Evolutionary conservation across 768 basidiomycete genomes (phyloP).

Genomic region (Russula vinacea): DNA sequence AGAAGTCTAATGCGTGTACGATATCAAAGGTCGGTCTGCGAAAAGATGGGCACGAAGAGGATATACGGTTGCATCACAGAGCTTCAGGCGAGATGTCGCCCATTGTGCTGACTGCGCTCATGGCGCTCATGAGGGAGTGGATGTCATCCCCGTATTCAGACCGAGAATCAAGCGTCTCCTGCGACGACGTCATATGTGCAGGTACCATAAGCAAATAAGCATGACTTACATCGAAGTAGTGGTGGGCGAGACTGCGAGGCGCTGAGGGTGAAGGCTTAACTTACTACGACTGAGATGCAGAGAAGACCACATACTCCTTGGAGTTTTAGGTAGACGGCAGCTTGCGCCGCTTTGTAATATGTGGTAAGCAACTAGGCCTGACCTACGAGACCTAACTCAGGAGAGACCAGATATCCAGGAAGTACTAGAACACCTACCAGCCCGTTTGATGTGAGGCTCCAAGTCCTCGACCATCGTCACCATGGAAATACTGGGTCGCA

Average conservation of each 20-base stretch:
- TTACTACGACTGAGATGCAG: not conserved
- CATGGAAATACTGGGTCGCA: slow-evolving; percentile 80
- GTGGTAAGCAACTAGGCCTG: slow-evolving; percentile 85
- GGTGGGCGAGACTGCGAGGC: slow-evolving; percentile 78
- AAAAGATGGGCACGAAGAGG: not conserved
- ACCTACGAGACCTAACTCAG: slow-evolving; percentile 45
- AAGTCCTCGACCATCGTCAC: slow-evolving; percentile 85
- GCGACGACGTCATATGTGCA: slow-evolving; percentile 15
- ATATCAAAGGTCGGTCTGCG: not conserved
- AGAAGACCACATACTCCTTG: slow-evolving; percentile 63
- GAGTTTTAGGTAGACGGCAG: slow-evolving; percentile 91
- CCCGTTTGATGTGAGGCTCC: slow-evolving; percentile 99
- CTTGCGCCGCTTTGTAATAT: slow-evolving; percentile 87
- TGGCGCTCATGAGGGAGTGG: slow-evolving; percentile 58
- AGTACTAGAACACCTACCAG: slow-evolving; percentile 55
- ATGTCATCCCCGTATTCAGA: slow-evolving; percentile 76
- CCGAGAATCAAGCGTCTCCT: slow-evolving; percentile 72
- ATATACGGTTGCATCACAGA: slow-evolving; percentile 42
- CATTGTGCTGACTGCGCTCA: slow-evolving; percentile 58
- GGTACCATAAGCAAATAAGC: slow-evolving; percentile 10
- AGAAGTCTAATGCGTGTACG: not conserved
- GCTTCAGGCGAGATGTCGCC: slow-evolving; percentile 73
- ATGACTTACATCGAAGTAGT: slow-evolving; percentile 86
- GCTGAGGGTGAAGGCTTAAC: slow-evolving; percentile 45
- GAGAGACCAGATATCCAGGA: not conserved